phyloP scores from a whole-genome alignment of 495 filamentous ascomycete species.

The Pyronema omphalodes region DNA sequence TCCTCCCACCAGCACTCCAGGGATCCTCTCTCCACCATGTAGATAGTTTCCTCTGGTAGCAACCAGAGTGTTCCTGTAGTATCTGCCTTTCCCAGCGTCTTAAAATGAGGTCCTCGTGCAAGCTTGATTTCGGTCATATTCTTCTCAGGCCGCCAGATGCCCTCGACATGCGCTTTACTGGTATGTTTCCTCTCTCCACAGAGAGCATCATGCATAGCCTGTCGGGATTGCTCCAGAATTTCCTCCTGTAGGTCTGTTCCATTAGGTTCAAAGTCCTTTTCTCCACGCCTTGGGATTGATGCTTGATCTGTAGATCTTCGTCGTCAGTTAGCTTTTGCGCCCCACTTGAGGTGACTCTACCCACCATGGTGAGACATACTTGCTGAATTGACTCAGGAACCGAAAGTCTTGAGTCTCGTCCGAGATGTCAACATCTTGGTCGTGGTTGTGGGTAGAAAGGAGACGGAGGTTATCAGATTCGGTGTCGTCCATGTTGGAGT shows the following conservation, averaged over 20 bases:
- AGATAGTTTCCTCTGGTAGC: conserved; percentile 82
- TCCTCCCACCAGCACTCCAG: conserved; percentile 64
- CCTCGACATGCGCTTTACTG: conserved; percentile 13
- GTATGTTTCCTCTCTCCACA: conserved; percentile 19
- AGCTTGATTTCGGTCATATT: conserved; percentile 26
- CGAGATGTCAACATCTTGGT: conserved; percentile 43
- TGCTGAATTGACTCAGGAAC: conserved; percentile 35
- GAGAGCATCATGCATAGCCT: conserved; percentile 79
- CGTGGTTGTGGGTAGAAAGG: conserved; percentile 2
- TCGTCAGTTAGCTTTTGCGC: neutral
- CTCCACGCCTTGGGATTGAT: conserved; percentile 55
- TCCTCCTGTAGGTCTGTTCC: conserved; percentile 61
- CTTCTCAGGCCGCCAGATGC: conserved; percentile 16
- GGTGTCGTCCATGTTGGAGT: conserved; percentile 15
- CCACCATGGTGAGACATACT: conserved; percentile 6
- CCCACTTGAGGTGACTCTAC: conserved; percentile 32
- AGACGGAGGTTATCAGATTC: conserved; percentile 17
- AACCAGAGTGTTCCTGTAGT: conserved; percentile 51
- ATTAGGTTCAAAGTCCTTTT: conserved; percentile 93
- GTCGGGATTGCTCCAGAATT: conserved; percentile 59
- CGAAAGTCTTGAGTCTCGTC: conserved; percentile 85
- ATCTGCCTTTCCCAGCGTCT: conserved; percentile 39
- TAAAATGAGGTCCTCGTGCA: conserved; percentile 36
- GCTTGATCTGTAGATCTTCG: conserved; percentile 19
- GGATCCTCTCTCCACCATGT: conserved; percentile 67